Evolutionary conservation across 164 flowering plant genomes (phyloP).

Genomic region (Chimonanthus praecox): DNA sequence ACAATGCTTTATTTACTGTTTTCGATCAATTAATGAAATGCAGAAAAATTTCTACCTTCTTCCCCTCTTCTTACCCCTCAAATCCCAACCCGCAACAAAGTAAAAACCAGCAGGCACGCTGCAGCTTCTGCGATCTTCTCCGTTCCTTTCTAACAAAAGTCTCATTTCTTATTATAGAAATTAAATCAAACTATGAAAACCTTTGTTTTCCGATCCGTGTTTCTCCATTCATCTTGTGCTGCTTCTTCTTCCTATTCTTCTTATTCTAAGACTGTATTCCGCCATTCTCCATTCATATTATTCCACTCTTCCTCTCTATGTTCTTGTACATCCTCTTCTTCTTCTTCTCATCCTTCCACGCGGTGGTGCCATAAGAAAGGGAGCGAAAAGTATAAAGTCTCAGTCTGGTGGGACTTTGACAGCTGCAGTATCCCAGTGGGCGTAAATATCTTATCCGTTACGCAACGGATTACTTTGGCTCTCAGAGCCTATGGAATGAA

Average conservation of each 20-base stretch:
- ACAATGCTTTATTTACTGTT: too few relatives aligned
- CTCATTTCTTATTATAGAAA: too few relatives aligned
- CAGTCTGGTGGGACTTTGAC: slow-evolving; percentile 99
- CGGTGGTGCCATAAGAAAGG: slow-evolving; percentile 28
- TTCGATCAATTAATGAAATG: too few relatives aligned
- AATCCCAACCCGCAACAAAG: too few relatives aligned
- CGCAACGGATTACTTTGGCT: slow-evolving; percentile 51
- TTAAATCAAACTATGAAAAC: too few relatives aligned
- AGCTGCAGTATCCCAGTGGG: slow-evolving; percentile 58
- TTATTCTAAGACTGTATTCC: not conserved
- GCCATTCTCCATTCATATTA: not conserved
- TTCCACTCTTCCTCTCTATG: not conserved
- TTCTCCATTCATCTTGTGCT: too few relatives aligned
- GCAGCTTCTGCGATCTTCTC: too few relatives aligned
- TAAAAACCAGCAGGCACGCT: too few relatives aligned
- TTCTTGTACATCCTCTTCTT: not conserved
- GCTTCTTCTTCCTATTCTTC: slow-evolving; percentile 1
- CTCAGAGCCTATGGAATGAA: slow-evolving; percentile 68
- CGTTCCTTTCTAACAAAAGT: too few relatives aligned
- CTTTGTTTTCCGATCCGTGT: too few relatives aligned
- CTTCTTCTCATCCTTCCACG: slow-evolving; percentile 13
- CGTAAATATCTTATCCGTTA: slow-evolving; percentile 40
- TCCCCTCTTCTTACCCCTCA: too few relatives aligned
- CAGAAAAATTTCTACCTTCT: too few relatives aligned
- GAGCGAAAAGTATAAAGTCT: slow-evolving; percentile 51